Evolutionary conservation across 108 stramenopile genomes (phyloP).

Genomic region (Stephanodiscus minutulus): DNA sequence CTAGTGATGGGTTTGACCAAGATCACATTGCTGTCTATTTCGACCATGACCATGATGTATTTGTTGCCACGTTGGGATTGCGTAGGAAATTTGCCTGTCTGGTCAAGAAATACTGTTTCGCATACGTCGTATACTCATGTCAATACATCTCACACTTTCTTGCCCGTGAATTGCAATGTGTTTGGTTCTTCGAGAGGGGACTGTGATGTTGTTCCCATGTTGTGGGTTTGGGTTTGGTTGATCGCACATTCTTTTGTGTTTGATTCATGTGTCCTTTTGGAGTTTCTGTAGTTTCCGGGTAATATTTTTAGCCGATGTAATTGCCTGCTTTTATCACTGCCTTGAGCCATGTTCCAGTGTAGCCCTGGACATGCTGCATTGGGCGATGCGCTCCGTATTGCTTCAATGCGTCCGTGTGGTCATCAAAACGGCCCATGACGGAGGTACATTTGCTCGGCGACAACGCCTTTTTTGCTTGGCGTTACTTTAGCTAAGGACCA

Average conservation of each 20-base stretch:
- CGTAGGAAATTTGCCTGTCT: slow-evolving; percentile 27
- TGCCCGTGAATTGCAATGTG: neutral
- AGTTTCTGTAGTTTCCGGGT: slow-evolving; percentile 21
- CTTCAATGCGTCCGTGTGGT: too few relatives aligned
- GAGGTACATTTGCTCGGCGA: too few relatives aligned
- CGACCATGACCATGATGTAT: slow-evolving; percentile 37
- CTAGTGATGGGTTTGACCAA: neutral
- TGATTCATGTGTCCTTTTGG: slow-evolving; percentile 26
- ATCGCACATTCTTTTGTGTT: neutral
- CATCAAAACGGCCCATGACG: too few relatives aligned
- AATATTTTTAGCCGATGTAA: slow-evolving; percentile 11
- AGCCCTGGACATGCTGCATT: too few relatives aligned
- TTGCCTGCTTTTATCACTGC: slow-evolving; percentile 10
- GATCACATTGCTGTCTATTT: slow-evolving; percentile 47
- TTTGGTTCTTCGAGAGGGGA: too few relatives aligned
- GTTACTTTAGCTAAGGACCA: too few relatives aligned
- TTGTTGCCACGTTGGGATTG: neutral
- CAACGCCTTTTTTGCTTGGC: too few relatives aligned
- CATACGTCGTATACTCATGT: neutral
- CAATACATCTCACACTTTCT: neutral
- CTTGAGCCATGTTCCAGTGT: slow-evolving; percentile 13
- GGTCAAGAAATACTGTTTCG: slow-evolving; percentile 16
- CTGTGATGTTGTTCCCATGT: neutral
- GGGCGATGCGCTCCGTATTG: too few relatives aligned
- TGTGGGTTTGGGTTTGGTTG: neutral